phyloP scores from a whole-genome alignment of 208 protist species.

The Trypanosoma scelopori region DNA sequence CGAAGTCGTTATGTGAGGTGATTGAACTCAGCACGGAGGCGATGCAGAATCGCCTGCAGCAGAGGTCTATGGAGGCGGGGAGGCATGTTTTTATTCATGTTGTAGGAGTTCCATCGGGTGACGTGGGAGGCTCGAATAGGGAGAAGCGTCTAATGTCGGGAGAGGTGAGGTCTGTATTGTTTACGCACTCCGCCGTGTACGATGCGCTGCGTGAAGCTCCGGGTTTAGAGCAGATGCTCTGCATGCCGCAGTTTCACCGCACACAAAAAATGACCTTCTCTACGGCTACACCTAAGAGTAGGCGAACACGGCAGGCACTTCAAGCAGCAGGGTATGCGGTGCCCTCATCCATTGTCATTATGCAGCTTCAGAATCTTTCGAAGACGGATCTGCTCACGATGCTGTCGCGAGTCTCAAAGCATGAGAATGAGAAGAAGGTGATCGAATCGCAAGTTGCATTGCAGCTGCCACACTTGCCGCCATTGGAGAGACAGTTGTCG shows the following conservation, averaged over 20 bases:
- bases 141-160: neutral
- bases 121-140: neutral
- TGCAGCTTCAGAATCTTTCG: neutral
- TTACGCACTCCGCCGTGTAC: neutral
- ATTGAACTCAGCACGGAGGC: conserved; percentile 14
- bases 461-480: too few relatives aligned
- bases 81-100: conserved; percentile 5
- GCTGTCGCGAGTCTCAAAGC: too few relatives aligned
- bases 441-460: too few relatives aligned
- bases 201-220: neutral
- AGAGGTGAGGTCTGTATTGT: neutral
- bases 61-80: neutral
- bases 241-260: neutral
- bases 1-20: conserved; percentile 4
- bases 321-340: neutral
- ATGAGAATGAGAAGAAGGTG: too few relatives aligned
- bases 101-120: neutral
- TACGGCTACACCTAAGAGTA: too few relatives aligned
- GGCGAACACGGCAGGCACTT: neutral
- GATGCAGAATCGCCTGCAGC: conserved; percentile 4
- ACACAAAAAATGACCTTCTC: too few relatives aligned
- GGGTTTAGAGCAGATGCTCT: neutral
- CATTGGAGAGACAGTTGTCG: too few relatives aligned
- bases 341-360: neutral
- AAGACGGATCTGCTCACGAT: neutral